Evolutionary conservation across 2,329 filamentous ascomycete genomes (phyloP), one percentile per base, ranked within the genome.

Genomic region (Truncatella angustata): DNA sequence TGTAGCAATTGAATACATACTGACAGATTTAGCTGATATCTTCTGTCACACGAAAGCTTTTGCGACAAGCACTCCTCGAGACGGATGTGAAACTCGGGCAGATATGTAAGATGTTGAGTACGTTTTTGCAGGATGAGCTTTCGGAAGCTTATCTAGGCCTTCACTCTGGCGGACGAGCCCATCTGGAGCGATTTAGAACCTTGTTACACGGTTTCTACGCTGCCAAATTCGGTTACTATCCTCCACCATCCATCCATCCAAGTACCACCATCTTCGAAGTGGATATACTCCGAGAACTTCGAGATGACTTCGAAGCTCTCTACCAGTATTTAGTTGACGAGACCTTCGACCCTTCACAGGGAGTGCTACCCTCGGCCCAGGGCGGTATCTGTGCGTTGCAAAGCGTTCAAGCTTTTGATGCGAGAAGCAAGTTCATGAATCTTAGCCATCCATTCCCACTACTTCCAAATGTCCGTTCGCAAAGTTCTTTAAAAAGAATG

Each of bases 341-440:
- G 4, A 71, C 70, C 3, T 82, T 80, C 20, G 79, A 77, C 0
- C 66, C 70, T 4, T 70, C 74, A 10, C 69, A 80, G 34, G 71
- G 69, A n/a, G 76, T 74, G 49, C 78, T 84, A 1, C 72, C 75
- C 6, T 70, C 78, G 20, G 79, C 82, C 0, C 80, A 80, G 42
- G 87, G 86, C 4, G 88, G 87, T 0, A 81, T 91, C 6, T 90
- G 86, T 62, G 82, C 86, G 0, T 68, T 88, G 42, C 87, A 91
- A 60, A 84, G 83, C 47, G 73, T 93, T 3, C 73, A 81, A 51
- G 76, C 79, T 0, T 91, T 93, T 56, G 86, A 93, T 61, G 61
- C 67, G 21, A 75, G 80, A 20, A 79, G 87, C 57, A 76, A 76
- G 5, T 87, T 83, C 63, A 62, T 70, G 2, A 70, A 86, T 1